A percentile compares a stretch with the other conserved stretches of the same genome.
Conservation (phyloP, 2,329 filamentous ascomycete genomes). For the Periconia sp. region DNA sequence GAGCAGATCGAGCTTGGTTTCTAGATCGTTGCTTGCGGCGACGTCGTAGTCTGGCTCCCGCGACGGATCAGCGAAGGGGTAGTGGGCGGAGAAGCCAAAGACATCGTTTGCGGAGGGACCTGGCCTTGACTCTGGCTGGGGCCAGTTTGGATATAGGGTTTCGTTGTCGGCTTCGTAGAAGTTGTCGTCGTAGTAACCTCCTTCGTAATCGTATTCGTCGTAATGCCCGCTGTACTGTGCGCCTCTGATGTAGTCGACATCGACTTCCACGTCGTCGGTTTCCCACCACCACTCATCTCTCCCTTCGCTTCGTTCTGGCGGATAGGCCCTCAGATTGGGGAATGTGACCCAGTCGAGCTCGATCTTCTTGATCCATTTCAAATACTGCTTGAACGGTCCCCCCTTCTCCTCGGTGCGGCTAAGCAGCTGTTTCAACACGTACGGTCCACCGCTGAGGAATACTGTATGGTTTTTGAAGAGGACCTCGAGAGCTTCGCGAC, state of each 20-base stretch:
- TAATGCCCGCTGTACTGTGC: slow-evolving; percentile 28
- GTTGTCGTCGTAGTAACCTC: slow-evolving; percentile 38
- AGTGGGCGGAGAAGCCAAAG: slow-evolving; percentile 32
- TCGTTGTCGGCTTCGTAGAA: slow-evolving; percentile 28
- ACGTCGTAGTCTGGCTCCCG: slow-evolving; percentile 13
- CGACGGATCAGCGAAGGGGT: slow-evolving; percentile 32
- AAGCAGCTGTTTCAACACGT: slow-evolving; percentile 34
- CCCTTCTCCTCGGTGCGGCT: slow-evolving; percentile 27
- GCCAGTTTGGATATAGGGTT: slow-evolving; percentile 30
- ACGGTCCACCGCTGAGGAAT: slow-evolving; percentile 39
- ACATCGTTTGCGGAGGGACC: slow-evolving; percentile 21
- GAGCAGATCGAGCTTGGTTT: slow-evolving; percentile 34
- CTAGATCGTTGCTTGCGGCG: slow-evolving; percentile 22
- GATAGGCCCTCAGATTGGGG: slow-evolving; percentile 34
- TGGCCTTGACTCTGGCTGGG: slow-evolving; percentile 7
- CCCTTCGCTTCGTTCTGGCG: slow-evolving; percentile 27
- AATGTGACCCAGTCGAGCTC: slow-evolving; percentile 41
- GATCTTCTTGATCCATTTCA: slow-evolving; percentile 33
- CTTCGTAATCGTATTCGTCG: slow-evolving; percentile 39
- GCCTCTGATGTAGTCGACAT: slow-evolving; percentile 33
- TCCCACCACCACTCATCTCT: slow-evolving; percentile 32
- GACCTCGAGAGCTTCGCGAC: slow-evolving; percentile 36
- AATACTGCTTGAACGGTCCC: slow-evolving; percentile 28
- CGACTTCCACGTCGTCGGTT: slow-evolving; percentile 18
- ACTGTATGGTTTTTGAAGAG: slow-evolving; percentile 38